Percentiles rank a stretch among this genome's conserved stretches.
phyloP scores from a whole-genome alignment of 371 early-diverging fungal species.

The Syncephalastrum monosporum region DNA sequence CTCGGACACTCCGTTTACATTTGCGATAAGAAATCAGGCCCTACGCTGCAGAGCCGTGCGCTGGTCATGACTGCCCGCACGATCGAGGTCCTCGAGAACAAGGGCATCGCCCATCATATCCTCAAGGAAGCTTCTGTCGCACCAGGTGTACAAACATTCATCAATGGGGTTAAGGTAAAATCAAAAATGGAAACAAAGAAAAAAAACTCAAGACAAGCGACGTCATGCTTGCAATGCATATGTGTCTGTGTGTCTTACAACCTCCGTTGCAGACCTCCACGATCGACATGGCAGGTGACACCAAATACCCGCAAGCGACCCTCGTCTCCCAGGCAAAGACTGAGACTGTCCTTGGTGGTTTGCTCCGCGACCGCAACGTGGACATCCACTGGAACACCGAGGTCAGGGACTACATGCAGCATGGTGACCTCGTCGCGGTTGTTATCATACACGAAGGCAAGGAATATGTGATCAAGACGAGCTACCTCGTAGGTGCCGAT shows the following conservation, averaged over 20 bases:
- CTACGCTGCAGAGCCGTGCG: constrained; percentile 39
- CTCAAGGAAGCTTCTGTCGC: constrained; percentile 12
- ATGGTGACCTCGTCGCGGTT: constrained; percentile 22
- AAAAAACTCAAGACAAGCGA: background rate
- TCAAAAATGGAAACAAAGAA: no score
- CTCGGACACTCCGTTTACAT: constrained; percentile 33
- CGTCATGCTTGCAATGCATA: background rate
- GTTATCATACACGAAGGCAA: constrained; percentile 3
- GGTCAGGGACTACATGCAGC: constrained; percentile 26
- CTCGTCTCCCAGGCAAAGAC: constrained; percentile 22
- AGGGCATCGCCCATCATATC: constrained; percentile 24
- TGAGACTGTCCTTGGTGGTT: constrained; percentile 6
- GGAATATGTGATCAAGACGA: constrained; percentile 9
- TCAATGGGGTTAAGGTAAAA: constrained; percentile 24
- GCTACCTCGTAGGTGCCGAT: constrained; percentile 35
- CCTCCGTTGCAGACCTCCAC: background rate
- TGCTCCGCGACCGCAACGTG: constrained; percentile 3
- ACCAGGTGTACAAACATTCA: constrained; percentile 19
- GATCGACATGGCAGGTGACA: constrained; percentile 9
- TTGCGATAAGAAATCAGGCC: constrained; percentile 31
- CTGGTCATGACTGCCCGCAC: constrained; percentile 31
- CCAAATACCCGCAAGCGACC: constrained; percentile 22
- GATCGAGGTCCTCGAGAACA: constrained; percentile 28
- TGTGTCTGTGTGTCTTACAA: background rate
- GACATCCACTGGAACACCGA: constrained; percentile 25